Conservation (phyloP, 305 asterid genomes). For the Ilex paraguariensis region DNA sequence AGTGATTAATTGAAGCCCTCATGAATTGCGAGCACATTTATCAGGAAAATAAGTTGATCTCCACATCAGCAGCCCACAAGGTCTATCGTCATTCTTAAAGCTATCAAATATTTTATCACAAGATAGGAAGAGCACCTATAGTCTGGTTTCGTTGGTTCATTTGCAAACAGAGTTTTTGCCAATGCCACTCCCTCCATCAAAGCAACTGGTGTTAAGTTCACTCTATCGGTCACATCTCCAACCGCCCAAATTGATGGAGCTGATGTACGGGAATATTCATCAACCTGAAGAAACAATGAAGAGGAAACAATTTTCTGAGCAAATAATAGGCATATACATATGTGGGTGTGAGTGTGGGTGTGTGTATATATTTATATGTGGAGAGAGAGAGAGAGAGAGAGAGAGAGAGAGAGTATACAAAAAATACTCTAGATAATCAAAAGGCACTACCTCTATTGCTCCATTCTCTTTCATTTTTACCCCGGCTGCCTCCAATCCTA, state of each 20-base stretch:
- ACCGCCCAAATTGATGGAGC: constrained; percentile 98
- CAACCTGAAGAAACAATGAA: constrained; percentile 51
- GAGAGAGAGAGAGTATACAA: neutral
- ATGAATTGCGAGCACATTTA: no score
- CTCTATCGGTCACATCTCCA: constrained; percentile 95
- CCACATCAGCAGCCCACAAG: no score
- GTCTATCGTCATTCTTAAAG: neutral
- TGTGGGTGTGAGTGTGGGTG: no score
- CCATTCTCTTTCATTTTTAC: constrained; percentile 75
- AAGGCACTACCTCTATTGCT: constrained; percentile 67
- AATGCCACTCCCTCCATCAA: constrained; percentile 97
- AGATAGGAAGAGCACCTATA: constrained; percentile 44
- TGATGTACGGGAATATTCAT: constrained; percentile 80
- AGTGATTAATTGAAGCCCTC: no score
- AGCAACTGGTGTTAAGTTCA: constrained; percentile 96
- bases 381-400: constrained; percentile 3
- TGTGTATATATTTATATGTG: no score
- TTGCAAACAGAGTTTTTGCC: constrained; percentile 80
- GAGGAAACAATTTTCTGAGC: neutral
- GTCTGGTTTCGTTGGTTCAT: constrained; percentile 84
- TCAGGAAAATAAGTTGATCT: no score
- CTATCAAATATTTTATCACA: constrained; percentile 9
- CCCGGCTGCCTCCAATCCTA: constrained; percentile 80
- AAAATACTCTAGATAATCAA: no score
- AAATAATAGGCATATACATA: no score